Evolutionary conservation across 805 yeast genomes (phyloP).

Genomic region (Clavispora asparagi): DNA sequence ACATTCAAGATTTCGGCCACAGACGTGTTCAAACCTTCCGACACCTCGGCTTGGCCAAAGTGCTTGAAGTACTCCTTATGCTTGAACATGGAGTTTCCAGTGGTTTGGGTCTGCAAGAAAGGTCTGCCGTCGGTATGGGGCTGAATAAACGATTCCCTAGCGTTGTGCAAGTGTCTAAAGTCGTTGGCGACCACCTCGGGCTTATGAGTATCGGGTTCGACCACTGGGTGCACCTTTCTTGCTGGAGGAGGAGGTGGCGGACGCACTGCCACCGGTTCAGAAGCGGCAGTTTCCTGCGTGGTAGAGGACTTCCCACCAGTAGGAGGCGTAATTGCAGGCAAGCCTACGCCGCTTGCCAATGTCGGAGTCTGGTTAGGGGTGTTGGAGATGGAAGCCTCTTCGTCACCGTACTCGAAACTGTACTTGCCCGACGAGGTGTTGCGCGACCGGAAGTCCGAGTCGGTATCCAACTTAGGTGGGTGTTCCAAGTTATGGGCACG

Average conservation of each 20-base stretch:
- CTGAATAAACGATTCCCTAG: conserved; percentile 28
- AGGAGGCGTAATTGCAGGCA: too few relatives aligned
- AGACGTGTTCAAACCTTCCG: conserved; percentile 68
- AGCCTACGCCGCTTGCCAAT: too few relatives aligned
- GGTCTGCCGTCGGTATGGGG: conserved; percentile 10
- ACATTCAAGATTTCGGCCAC: conserved; percentile 84
- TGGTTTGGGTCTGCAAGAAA: conserved; percentile 31
- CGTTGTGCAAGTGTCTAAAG: conserved; percentile 40
- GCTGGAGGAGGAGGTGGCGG: conserved; percentile 59
- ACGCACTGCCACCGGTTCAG: neutral
- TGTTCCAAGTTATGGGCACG: conserved; percentile 28
- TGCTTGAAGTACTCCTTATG: conserved; percentile 47
- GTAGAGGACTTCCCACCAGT: too few relatives aligned
- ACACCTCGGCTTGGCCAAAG: conserved; percentile 9
- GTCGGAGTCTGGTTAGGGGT: conserved; percentile 21
- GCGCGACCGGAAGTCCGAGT: conserved; percentile 10
- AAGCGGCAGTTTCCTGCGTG: too few relatives aligned
- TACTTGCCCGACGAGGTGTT: conserved; percentile 20
- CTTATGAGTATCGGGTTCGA: conserved; percentile 27
- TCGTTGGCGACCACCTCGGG: conserved; percentile 42
- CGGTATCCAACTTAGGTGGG: conserved; percentile 14
- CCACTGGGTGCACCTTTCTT: conserved; percentile 34
- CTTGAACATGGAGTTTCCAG: conserved; percentile 40
- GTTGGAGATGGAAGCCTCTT: conserved; percentile 23
- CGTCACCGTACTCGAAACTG: conserved; percentile 41